Percentiles rank a stretch among this genome's conserved stretches.
Evolutionary conservation across 106 monocot species (phyloP).

Genomic region (Vanilla planifolia): DNA sequence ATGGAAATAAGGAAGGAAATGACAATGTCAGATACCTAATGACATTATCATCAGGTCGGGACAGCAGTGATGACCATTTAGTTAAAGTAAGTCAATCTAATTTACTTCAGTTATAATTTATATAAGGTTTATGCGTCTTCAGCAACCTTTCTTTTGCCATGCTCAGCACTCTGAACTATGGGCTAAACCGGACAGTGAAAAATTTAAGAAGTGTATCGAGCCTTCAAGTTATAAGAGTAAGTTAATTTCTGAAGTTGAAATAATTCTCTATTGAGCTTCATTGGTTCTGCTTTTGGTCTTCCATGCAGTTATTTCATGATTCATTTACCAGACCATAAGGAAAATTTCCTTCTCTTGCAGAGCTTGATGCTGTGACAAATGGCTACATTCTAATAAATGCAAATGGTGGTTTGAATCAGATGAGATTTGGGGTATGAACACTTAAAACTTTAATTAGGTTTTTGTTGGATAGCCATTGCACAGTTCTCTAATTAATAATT

Average conservation of each 20-base stretch:
- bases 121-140: background rate
- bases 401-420: constrained; percentile 99
- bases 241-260: constrained; percentile 11
- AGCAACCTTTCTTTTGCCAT: background rate
- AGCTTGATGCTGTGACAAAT: constrained; percentile 65
- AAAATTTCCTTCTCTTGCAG: constrained; percentile 25
- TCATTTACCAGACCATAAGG: background rate
- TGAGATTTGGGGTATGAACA: constrained; percentile 94
- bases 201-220: constrained; percentile 75
- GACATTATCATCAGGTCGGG: constrained; percentile 36
- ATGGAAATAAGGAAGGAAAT: constrained; percentile 25
- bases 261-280: background rate
- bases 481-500: constrained; percentile 19
- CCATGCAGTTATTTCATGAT: background rate
- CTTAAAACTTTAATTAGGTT: constrained; percentile 7
- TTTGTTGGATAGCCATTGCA: background rate
- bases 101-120: background rate
- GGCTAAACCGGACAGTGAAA: constrained; percentile 68
- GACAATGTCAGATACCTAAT: constrained; percentile 66
- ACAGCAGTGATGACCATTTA: constrained; percentile 14
- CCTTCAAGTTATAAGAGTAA: constrained; percentile 50
- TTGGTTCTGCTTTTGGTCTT: background rate
- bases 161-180: constrained; percentile 69
- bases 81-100: constrained; percentile 39
- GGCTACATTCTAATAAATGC: constrained; percentile 93